Percentiles rank a stretch among this genome's conserved stretches.
These are phyloP conservation scores for Phaeotremella skinneri DNA, from an alignment of 768 basidiomycete species.

Conservation along the genomic window DNA sequence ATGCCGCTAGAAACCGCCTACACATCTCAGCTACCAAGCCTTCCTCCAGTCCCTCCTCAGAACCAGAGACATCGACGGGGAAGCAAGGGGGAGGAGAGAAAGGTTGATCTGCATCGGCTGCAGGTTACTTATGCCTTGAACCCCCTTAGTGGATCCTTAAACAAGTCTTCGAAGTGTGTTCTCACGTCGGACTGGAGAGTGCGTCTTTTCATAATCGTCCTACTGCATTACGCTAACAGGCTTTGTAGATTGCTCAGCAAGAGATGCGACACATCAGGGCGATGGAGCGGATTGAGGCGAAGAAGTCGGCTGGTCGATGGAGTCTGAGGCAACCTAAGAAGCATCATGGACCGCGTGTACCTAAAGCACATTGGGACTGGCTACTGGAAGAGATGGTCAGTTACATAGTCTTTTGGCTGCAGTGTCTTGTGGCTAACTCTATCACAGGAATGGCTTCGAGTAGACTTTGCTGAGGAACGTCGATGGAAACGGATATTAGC, in stretches of 20 bases:
- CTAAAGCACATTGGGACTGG: slow-evolving; percentile 83
- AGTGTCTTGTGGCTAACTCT: not conserved
- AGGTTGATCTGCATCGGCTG: slow-evolving; percentile 33
- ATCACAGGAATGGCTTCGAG: slow-evolving; percentile 90
- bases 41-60: slow-evolving; percentile 34
- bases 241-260: slow-evolving; percentile 66
- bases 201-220: not conserved
- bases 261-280: slow-evolving; percentile 76
- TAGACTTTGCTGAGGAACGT: slow-evolving; percentile 90
- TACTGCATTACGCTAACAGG: slow-evolving; percentile 5
- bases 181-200: slow-evolving; percentile 38
- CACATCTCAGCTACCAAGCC: slow-evolving; percentile 26
- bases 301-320: slow-evolving; percentile 81
- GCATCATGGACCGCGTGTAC: slow-evolving; percentile 72
- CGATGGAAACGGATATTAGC: slow-evolving; percentile 87
- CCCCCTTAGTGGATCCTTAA: slow-evolving; percentile 39
- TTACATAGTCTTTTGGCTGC: slow-evolving; percentile 13
- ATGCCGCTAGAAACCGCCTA: slow-evolving; percentile 43
- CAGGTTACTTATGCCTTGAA: slow-evolving; percentile 40
- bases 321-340: slow-evolving; percentile 94
- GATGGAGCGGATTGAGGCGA: slow-evolving; percentile 75
- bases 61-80: slow-evolving; percentile 18
- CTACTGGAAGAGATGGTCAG: slow-evolving; percentile 92
- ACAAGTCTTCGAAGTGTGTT: slow-evolving; percentile 46
- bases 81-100: slow-evolving; percentile 22